Percentiles rank a stretch among this genome's conserved stretches.
phyloP scores from a whole-genome alignment of 345 rosid species.

The Brassica juncea region DNA sequence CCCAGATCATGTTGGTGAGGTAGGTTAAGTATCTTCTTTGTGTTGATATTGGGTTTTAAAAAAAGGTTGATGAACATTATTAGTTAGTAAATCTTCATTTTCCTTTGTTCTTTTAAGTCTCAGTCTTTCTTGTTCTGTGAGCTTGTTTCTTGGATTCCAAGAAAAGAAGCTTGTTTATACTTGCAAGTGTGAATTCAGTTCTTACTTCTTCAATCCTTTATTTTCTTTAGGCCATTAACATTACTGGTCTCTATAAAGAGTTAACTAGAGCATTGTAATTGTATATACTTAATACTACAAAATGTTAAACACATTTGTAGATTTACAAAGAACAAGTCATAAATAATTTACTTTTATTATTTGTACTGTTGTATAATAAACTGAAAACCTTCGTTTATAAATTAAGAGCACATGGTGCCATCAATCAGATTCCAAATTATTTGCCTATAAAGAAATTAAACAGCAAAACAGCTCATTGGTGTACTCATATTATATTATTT shows the following conservation, averaged over 20 bases:
- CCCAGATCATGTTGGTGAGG: background rate
- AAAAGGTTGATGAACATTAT: background rate
- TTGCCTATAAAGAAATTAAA: conserved; percentile 17
- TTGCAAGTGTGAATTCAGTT: background rate
- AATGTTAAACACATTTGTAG: background rate
- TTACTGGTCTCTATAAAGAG: background rate
- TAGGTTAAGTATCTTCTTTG: background rate
- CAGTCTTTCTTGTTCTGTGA: background rate
- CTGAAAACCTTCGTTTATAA: background rate
- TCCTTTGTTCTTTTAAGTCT: background rate
- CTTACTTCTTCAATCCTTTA: background rate
- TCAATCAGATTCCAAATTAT: conserved; percentile 14
- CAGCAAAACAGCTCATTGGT: conserved; percentile 18
- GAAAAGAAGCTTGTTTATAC: background rate
- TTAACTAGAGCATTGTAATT: background rate
- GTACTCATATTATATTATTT: conserved; percentile 2
- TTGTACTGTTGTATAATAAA: background rate
- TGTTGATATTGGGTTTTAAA: background rate
- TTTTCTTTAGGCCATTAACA: background rate
- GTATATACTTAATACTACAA: background rate
- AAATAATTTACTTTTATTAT: background rate
- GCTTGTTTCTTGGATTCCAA: background rate
- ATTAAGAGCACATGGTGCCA: conserved; percentile 30
- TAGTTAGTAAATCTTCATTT: conserved; percentile 2
- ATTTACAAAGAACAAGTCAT: background rate